Conservation (phyloP, 2,329 filamentous ascomycete species). For the Chrysosporium keratinophilum region DNA sequence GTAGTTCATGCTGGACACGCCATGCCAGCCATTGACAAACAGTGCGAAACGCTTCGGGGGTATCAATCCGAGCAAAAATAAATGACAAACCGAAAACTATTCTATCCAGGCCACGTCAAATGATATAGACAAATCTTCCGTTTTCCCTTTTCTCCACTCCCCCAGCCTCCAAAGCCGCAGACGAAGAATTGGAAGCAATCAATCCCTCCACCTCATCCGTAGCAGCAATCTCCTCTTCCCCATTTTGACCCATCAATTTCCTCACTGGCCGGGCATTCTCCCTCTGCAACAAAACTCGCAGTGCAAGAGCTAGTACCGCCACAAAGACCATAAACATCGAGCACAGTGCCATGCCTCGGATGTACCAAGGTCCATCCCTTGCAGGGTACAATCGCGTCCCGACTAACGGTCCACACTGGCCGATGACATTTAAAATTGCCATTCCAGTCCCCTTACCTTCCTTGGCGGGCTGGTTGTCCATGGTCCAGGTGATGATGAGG, state of each 20-base stretch:
- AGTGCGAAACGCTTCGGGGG: not conserved
- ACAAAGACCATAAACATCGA: conserved; percentile 54
- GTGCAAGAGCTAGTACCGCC: conserved; percentile 43
- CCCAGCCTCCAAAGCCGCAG: not conserved
- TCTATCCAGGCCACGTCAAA: conserved; percentile 1
- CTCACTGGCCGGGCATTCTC: conserved; percentile 41
- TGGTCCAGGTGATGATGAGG: conserved; percentile 74
- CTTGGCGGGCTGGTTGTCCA: conserved; percentile 70
- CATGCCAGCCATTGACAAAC: not conserved
- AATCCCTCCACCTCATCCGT: conserved; percentile 12
- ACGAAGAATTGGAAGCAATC: conserved; percentile 12
- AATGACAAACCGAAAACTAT: not conserved
- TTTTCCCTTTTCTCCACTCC: conserved; percentile 6
- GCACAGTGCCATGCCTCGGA: conserved; percentile 53
- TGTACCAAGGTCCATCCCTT: conserved; percentile 51
- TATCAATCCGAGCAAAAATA: not conserved
- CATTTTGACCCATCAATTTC: conserved; percentile 22
- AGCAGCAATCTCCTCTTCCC: conserved; percentile 11
- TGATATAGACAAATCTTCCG: conserved; percentile 16
- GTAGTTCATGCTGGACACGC: no score
- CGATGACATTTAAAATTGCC: conserved; percentile 69
- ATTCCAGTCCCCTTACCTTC: conserved; percentile 64
- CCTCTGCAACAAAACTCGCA: conserved; percentile 46
- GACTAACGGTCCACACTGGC: conserved; percentile 67
- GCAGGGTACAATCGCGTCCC: conserved; percentile 55